Conservation (phyloP, 805 yeast genomes). For the Metschnikowia gruessii region DNA sequence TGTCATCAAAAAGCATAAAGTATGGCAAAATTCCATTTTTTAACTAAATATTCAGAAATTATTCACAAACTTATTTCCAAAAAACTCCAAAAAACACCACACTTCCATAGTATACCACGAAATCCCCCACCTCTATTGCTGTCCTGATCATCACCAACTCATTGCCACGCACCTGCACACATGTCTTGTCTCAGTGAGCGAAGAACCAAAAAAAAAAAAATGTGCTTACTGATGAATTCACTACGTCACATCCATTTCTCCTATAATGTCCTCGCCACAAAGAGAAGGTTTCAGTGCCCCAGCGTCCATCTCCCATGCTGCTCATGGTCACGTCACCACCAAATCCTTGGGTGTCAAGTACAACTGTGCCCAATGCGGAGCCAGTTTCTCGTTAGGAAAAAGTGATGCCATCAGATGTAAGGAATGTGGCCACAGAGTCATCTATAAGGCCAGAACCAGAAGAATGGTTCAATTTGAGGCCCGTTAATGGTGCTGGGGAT, state of each 20-base stretch:
- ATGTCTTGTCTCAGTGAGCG: background rate
- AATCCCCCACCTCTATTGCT: too few species aligned
- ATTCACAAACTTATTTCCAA: too few species aligned
- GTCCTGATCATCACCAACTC: background rate
- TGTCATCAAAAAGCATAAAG: too few species aligned
- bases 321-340: constrained; percentile 71
- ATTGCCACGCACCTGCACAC: constrained; percentile 5
- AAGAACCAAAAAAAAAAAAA: background rate
- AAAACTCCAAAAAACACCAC: too few species aligned
- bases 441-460: constrained; percentile 95
- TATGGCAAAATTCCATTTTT: too few species aligned
- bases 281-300: constrained; percentile 91
- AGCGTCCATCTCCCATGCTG: constrained; percentile 66
- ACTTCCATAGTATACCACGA: too few species aligned
- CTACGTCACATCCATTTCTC: background rate
- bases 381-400: constrained; percentile 80
- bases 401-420: constrained; percentile 97
- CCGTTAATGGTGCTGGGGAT: constrained; percentile 22
- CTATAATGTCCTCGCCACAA: constrained; percentile 45
- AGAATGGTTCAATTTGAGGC: constrained; percentile 73
- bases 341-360: constrained; percentile 82
- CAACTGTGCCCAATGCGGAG: constrained; percentile 95
- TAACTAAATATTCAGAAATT: too few species aligned
- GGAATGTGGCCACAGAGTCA: constrained; percentile 97
- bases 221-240: background rate